Percentiles rank a stretch among this genome's conserved stretches.
These are phyloP conservation scores for Acacia confusa DNA, from an alignment of 306 rosid species.

Conservation along the genomic window DNA sequence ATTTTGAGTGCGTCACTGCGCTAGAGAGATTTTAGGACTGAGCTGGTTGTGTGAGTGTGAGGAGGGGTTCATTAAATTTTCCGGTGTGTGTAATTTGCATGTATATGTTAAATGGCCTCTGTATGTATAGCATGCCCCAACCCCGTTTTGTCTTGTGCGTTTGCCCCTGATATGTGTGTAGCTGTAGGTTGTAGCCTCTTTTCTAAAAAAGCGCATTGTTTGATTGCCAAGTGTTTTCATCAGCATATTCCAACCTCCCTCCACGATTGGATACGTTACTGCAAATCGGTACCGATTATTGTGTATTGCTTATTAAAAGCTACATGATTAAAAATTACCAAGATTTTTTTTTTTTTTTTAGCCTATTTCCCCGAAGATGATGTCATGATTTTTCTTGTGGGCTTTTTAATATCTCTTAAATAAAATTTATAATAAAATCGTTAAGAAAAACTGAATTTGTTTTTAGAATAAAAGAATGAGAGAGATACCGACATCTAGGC, in stretches of 20 bases:
- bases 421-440: too few species aligned
- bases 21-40: conserved; percentile 48
- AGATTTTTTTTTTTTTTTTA: too few species aligned
- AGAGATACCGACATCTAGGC: too few species aligned
- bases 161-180: conserved; percentile 29
- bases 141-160: neutral
- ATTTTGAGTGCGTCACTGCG: conserved; percentile 52
- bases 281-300: too few species aligned
- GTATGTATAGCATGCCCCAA: conserved; percentile 56
- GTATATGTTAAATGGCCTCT: conserved; percentile 59
- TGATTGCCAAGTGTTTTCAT: conserved; percentile 17
- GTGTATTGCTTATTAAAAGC: too few species aligned
- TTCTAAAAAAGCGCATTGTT: conserved; percentile 31
- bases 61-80: conserved; percentile 42
- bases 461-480: too few species aligned
- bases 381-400: too few species aligned
- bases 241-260: neutral
- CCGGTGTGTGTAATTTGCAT: conserved; percentile 47
- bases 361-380: too few species aligned
- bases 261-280: neutral
- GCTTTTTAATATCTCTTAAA: too few species aligned
- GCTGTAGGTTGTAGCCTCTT: neutral
- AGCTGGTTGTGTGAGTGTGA: conserved; percentile 39
- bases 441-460: too few species aligned
- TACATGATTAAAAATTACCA: too few species aligned